Base-by-base conservation (phyloP, 768 basidiomycete species). In the Russula foetens region DNA sequence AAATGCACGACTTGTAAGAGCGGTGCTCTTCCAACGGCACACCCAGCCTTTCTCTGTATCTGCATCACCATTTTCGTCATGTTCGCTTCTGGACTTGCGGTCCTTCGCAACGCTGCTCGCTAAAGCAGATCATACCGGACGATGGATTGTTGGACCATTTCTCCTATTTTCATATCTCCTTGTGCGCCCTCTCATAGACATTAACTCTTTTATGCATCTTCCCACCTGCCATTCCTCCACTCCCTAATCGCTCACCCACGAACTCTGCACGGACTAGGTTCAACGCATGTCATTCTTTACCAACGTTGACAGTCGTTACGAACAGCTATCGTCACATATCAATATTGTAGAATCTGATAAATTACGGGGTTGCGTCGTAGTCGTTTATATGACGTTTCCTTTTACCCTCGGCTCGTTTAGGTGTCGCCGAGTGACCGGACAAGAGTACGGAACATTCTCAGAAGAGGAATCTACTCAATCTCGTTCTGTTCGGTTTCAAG, bases 71-170 rank as follows among this genome's bases (percentile, higher is more conserved):
- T 87, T 56, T 71, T 86, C 64, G 75, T 89, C 68, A 78, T 86
- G 72, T 75, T 87, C 68, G 72, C 86, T 28, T 86, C 84, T n/a
- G 86, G 86, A 29, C 80, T 81, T 67, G 75, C 80, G 4, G 70
- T 86, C 48, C 71, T 87, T 33, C 76, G 84, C 43, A 71, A 71
- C 43, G 60, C 68, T 29, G 28, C 65, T 54, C 72, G 69, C 56
- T 70, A 58, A n/a, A 47, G 23, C 29, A 17, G 31, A 53, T 38
- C 14, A 31, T 31, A 21, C n/a, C 33, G n/a, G n/a, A n/a, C n/a
- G 52, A 55, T 55, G 44, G 46, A 33, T 43, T 39, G 14, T n/a
- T n/a, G 56, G 44, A 57, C 56, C 35, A 46, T 53, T 48, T 35
- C 9, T 9, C 9, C 14, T 12, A 12, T 35, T 11, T 45, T 19